A percentile compares a stretch with the other conserved stretches of the same genome.
Conservation (phyloP, 306 rosid genomes). For the Styphnolobium japonicum region DNA sequence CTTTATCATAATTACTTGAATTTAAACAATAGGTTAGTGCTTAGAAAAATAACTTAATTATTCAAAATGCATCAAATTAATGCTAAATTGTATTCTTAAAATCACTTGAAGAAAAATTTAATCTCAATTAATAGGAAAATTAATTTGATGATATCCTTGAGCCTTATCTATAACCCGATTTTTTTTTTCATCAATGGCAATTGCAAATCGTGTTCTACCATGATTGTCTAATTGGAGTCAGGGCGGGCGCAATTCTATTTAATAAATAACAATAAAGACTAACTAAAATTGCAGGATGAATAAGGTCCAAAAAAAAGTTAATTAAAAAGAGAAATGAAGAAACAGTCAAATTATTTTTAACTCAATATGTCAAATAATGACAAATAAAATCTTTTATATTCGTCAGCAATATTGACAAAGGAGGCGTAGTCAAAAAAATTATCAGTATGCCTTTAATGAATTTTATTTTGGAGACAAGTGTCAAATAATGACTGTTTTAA, state of each 20-base stretch:
- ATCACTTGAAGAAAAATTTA: too few relatives aligned
- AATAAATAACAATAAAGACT: neutral
- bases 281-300: neutral
- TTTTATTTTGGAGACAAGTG: too few relatives aligned
- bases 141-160: too few relatives aligned
- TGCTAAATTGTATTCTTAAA: too few relatives aligned
- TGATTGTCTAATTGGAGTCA: neutral
- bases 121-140: too few relatives aligned
- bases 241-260: neutral
- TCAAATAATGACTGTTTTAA: too few relatives aligned
- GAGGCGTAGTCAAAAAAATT: slow-evolving; percentile 9
- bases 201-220: neutral
- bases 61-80: too few relatives aligned
- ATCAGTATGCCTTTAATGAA: too few relatives aligned
- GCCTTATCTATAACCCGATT: too few relatives aligned
- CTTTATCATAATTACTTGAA: too few relatives aligned
- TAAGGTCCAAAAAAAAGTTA: neutral
- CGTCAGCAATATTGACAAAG: neutral
- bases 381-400: neutral
- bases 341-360: slow-evolving; percentile 13
- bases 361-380: slow-evolving; percentile 8
- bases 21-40: too few relatives aligned
- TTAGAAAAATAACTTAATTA: too few relatives aligned
- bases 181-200: slow-evolving; percentile 14
- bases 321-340: neutral